These are phyloP conservation scores for Juglanconis juglandina DNA, from an alignment of 2,329 filamentous ascomycete species.

Conservation along the genomic window DNA sequence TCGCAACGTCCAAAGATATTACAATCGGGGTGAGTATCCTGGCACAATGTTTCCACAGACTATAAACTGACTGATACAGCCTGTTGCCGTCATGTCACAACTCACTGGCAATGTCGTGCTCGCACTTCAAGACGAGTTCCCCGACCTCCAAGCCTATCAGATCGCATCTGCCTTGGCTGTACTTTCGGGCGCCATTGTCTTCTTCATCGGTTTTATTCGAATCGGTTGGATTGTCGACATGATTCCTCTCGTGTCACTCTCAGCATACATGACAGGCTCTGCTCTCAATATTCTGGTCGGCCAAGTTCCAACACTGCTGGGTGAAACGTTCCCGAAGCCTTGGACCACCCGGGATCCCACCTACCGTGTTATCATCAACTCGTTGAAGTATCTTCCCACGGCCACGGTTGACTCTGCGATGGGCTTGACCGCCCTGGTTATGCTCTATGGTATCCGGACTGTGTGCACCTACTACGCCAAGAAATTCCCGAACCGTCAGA, in stretches of 20 bases:
- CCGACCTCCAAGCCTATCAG: slow-evolving; percentile 57
- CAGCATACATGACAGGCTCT: slow-evolving; percentile 95
- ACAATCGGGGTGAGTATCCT: slow-evolving; percentile 74
- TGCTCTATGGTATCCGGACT: slow-evolving; percentile 74
- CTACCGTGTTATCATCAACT: slow-evolving; percentile 81
- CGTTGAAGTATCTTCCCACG: slow-evolving; percentile 65
- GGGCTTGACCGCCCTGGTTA: slow-evolving; percentile 74
- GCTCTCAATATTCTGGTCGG: slow-evolving; percentile 84
- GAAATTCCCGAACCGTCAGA: slow-evolving; percentile 65
- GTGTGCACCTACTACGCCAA: slow-evolving; percentile 63
- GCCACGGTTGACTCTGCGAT: slow-evolving; percentile 78
- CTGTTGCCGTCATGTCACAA: slow-evolving; percentile 92
- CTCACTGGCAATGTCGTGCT: slow-evolving; percentile 79
- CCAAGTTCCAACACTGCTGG: slow-evolving; percentile 79
- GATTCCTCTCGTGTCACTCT: slow-evolving; percentile 85
- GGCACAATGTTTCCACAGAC: slow-evolving; percentile 13
- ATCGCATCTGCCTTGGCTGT: slow-evolving; percentile 78
- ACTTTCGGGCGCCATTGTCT: slow-evolving; percentile 72
- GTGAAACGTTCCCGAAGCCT: slow-evolving; percentile 63
- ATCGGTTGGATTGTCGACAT: slow-evolving; percentile 89
- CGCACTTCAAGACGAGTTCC: slow-evolving; percentile 54
- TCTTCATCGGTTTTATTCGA: slow-evolving; percentile 73
- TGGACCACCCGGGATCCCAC: slow-evolving; percentile 67
- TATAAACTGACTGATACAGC: slow-evolving; percentile 43
- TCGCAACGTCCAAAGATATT: slow-evolving; percentile 97